phyloP scores from a whole-genome alignment of 2,329 filamentous ascomycete genomes.

The Apiospora kogelbergensis region DNA sequence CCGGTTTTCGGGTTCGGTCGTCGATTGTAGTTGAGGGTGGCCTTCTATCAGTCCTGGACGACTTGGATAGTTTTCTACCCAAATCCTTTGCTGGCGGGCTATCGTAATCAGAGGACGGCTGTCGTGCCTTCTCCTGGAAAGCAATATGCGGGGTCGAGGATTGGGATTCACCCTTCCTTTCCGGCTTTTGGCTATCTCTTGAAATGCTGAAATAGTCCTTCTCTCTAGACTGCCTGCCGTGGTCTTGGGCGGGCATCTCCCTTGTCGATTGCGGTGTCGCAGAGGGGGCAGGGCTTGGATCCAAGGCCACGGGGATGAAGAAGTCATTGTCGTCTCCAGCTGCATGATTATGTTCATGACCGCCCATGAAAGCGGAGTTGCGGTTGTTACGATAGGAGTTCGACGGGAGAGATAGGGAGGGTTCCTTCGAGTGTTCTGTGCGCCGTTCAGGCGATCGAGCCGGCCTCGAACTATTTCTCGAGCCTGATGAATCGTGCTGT shows the following conservation, averaged over 20 bases:
- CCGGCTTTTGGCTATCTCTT: constrained; percentile 39
- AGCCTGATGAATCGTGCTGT: constrained; percentile 51
- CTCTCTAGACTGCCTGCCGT: constrained; percentile 46
- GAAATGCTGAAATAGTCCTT: constrained; percentile 60
- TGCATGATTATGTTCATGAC: constrained; percentile 38
- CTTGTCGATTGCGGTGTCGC: constrained; percentile 54
- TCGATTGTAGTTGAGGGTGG: constrained; percentile 34
- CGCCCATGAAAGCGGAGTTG: constrained; percentile 63
- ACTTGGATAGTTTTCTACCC: constrained; percentile 49
- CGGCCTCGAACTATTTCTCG: constrained; percentile 52
- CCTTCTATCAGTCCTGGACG: constrained; percentile 32
- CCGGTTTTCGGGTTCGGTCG: constrained; percentile 37
- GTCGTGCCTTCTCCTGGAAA: constrained; percentile 80
- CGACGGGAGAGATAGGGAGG: constrained; percentile 69
- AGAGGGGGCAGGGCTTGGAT: constrained; percentile 62
- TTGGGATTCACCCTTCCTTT: constrained; percentile 50
- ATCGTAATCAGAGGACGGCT: constrained; percentile 60
- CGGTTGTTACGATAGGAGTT: constrained; percentile 77
- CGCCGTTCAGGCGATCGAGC: constrained; percentile 55
- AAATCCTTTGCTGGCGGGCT: constrained; percentile 52
- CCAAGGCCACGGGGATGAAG: constrained; percentile 74
- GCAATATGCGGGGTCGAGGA: constrained; percentile 82
- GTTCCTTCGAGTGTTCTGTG: constrained; percentile 45
- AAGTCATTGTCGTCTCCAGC: constrained; percentile 66
- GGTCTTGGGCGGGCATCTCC: constrained; percentile 42